Evolutionary conservation across 2,329 filamentous ascomycete species (phyloP).

Genomic region (Coleophoma eucalyptorum): DNA sequence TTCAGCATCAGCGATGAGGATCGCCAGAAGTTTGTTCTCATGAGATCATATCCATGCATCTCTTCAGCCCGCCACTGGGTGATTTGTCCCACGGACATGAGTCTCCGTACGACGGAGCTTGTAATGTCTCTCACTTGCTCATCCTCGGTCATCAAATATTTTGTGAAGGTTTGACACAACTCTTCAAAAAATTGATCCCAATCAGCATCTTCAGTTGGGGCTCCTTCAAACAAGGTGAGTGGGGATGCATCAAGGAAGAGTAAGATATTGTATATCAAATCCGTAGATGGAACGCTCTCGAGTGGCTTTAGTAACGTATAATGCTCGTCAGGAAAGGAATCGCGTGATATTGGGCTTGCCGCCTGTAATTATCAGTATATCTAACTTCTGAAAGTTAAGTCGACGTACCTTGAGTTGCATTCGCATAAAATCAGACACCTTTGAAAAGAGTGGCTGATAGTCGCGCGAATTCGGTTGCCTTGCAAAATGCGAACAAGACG

Average conservation of each 20-base stretch:
- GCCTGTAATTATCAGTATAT: constrained; percentile 7
- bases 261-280: constrained; percentile 49
- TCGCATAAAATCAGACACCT: constrained; percentile 53
- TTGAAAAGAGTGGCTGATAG: constrained; percentile 52
- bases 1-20: constrained; percentile 16
- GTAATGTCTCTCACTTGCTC: constrained; percentile 25
- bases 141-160: constrained; percentile 26
- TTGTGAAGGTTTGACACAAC: constrained; percentile 21
- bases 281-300: constrained; percentile 34
- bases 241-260: constrained; percentile 54
- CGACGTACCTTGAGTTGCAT: constrained; percentile 48
- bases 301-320: constrained; percentile 35
- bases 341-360: constrained; percentile 14
- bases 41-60: constrained; percentile 11
- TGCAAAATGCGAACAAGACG: constrained; percentile 60
- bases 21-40: constrained; percentile 29
- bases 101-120: constrained; percentile 19
- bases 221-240: constrained; percentile 40
- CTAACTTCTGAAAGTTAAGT: constrained; percentile 10
- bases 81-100: constrained; percentile 20
- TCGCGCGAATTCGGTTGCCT: constrained; percentile 42
- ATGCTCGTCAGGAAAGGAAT: constrained; percentile 30
- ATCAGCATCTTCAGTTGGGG: constrained; percentile 30
- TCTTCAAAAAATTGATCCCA: constrained; percentile 30
- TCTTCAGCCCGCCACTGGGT: constrained; percentile 17